phyloP scores from a whole-genome alignment of 2,329 filamentous ascomycete genomes.

The Calonectria pseudoreteaudii region DNA sequence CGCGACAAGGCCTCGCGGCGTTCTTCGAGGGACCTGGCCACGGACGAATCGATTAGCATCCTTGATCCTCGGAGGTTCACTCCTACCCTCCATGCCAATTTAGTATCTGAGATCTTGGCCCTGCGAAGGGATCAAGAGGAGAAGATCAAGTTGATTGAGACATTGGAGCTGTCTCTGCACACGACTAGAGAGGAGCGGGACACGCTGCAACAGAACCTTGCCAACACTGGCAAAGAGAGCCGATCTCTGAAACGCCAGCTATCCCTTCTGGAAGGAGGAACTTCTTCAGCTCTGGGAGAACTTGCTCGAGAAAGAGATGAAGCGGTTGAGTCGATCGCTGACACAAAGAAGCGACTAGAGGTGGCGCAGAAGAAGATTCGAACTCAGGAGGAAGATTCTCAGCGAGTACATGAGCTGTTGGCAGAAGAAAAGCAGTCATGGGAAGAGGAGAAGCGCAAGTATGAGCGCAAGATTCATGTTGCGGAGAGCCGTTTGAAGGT shows the following conservation, averaged over 20 bases:
- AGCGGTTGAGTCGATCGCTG: constrained; percentile 77
- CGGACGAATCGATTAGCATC: constrained; percentile 77
- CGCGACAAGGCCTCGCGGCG: constrained; percentile 61
- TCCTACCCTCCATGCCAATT: constrained; percentile 90
- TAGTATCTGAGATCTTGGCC: constrained; percentile 93
- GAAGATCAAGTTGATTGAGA: constrained; percentile 88
- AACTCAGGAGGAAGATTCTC: constrained; percentile 84
- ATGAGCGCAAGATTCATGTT: constrained; percentile 90
- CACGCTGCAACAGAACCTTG: constrained; percentile 70
- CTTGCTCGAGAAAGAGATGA: constrained; percentile 88
- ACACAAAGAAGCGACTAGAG: constrained; percentile 83
- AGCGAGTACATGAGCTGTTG: constrained; percentile 83
- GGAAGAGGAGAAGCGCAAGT: constrained; percentile 83
- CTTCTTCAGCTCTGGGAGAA: constrained; percentile 85
- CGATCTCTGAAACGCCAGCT: constrained; percentile 87
- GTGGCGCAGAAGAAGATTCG: constrained; percentile 80
- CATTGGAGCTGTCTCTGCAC: constrained; percentile 81
- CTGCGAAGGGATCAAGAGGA: constrained; percentile 91
- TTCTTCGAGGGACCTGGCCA: constrained; percentile 68
- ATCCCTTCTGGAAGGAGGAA: constrained; percentile 87
- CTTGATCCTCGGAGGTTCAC: constrained; percentile 94
- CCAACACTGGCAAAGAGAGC: constrained; percentile 78
- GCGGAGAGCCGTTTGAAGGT: constrained; percentile 87
- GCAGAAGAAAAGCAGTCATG: constrained; percentile 85
- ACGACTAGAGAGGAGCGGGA: constrained; percentile 81